A percentile compares a stretch with the other conserved stretches of the same genome.
Conservation (phyloP, 192 early-diverging fungal species). For the Rhizophagus prolifer region DNA sequence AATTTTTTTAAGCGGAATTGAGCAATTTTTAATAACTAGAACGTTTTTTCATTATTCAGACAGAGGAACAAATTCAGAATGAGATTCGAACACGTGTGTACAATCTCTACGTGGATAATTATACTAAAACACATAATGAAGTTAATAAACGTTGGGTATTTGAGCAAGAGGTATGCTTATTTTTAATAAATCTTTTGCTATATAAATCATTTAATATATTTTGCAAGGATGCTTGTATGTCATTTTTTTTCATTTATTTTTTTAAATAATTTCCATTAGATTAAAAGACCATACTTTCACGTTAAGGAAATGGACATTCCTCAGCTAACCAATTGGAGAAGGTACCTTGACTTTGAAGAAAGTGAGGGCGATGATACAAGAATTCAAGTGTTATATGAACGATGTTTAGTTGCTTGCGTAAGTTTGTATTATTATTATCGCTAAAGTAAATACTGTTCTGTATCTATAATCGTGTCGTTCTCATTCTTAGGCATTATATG, state of each 20-base stretch:
- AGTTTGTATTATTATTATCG: conserved; percentile 32
- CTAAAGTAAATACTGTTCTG: background rate
- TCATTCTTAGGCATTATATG: conserved; percentile 62
- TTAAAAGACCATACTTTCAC: conserved; percentile 79
- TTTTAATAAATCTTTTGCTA: background rate
- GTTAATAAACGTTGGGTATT: conserved; percentile 77
- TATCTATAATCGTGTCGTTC: background rate
- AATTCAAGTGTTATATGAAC: conserved; percentile 66
- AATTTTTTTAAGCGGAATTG: background rate
- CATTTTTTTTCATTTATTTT: too few species aligned
- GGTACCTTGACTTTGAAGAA: conserved; percentile 76
- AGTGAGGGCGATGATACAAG: conserved; percentile 52
- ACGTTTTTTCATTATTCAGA: conserved; percentile 30
- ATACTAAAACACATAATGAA: conserved; percentile 64
- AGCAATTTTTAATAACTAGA: background rate
- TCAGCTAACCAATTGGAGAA: conserved; percentile 68
- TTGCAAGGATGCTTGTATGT: background rate
- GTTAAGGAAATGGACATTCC: conserved; percentile 73
- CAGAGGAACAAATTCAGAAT: conserved; percentile 54
- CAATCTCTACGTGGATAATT: conserved; percentile 51
- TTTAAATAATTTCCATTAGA: conserved; percentile 29
- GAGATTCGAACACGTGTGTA: conserved; percentile 60
- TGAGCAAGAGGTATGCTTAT: conserved; percentile 52
- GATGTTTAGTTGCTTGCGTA: conserved; percentile 75
- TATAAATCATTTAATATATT: background rate